A percentile compares a stretch with the other conserved stretches of the same genome.
phyloP scores from a whole-genome alignment of 192 early-diverging fungal species.

The Backusella westeae region DNA sequence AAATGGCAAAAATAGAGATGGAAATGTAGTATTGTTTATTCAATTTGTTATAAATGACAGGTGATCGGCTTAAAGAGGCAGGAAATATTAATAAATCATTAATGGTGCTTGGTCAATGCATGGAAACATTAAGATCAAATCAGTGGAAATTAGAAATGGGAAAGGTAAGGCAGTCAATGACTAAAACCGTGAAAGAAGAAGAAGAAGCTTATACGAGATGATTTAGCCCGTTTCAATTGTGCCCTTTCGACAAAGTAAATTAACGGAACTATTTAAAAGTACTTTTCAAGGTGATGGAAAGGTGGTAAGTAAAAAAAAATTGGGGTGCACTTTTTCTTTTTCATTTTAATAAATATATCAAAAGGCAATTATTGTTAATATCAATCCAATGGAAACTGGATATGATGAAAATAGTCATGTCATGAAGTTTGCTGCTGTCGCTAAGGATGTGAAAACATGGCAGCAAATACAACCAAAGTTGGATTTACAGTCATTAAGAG shows the following conservation, averaged over 20 bases:
- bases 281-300: slow-evolving; percentile 59
- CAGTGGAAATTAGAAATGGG: slow-evolving; percentile 27
- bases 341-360: neutral
- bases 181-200: neutral
- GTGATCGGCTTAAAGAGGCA: slow-evolving; percentile 60
- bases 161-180: slow-evolving; percentile 32
- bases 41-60: neutral
- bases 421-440: slow-evolving; percentile 63
- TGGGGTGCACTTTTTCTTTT: neutral
- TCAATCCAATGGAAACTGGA: slow-evolving; percentile 56
- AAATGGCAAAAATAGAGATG: neutral
- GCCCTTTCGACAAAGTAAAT: slow-evolving; percentile 65
- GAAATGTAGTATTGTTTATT: neutral
- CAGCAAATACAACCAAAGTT: slow-evolving; percentile 35
- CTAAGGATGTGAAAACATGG: slow-evolving; percentile 50
- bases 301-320: slow-evolving; percentile 32
- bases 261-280: slow-evolving; percentile 64
- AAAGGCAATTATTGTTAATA: slow-evolving; percentile 57
- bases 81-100: slow-evolving; percentile 69
- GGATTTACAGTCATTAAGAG: slow-evolving; percentile 16
- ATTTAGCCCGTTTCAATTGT: slow-evolving; percentile 41
- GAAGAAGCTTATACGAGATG: neutral
- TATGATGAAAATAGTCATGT: slow-evolving; percentile 55
- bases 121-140: slow-evolving; percentile 62
- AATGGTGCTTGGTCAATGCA: slow-evolving; percentile 73